Percentiles rank a stretch among this genome's conserved stretches.
These are phyloP conservation scores for Botryococcus braunii DNA, from an alignment of 163 green algal species.

Conservation along the genomic window DNA sequence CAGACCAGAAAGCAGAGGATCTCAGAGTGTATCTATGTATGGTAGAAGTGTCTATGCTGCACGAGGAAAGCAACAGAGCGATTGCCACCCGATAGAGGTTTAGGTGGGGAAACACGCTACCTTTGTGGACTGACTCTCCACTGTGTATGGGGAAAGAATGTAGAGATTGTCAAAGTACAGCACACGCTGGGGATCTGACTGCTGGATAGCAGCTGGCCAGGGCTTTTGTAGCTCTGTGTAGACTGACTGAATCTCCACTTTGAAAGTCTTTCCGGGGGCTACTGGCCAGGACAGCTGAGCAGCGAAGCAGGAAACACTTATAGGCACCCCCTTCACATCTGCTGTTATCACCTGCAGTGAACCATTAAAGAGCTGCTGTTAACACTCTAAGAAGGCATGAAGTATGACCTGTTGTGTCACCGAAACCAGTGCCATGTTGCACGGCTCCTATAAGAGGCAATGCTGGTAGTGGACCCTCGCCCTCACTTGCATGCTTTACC, in stretches of 20 bases:
- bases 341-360: background rate
- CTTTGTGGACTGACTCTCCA: slow-evolving; percentile 44
- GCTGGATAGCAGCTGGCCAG: slow-evolving; percentile 37
- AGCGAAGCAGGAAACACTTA: slow-evolving; percentile 23
- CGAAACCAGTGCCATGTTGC: background rate
- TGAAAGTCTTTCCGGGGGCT: slow-evolving; percentile 7
- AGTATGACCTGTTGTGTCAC: background rate
- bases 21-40: background rate
- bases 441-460: too few species aligned
- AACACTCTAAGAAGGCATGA: too few species aligned
- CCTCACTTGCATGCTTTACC: background rate
- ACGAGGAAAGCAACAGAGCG: background rate
- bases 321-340: background rate
- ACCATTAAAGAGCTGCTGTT: too few species aligned
- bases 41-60: background rate
- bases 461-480: too few species aligned
- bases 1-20: background rate
- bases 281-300: slow-evolving; percentile 32
- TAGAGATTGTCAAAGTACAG: slow-evolving; percentile 37
- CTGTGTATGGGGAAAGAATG: slow-evolving; percentile 47
- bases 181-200: slow-evolving; percentile 54
- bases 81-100: background rate
- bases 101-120: slow-evolving; percentile 17
- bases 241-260: slow-evolving; percentile 26
- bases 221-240: slow-evolving; percentile 44